A percentile compares a stretch with the other conserved stretches of the same genome.
Evolutionary conservation across 495 filamentous ascomycete species (phyloP).

Genomic region (Neurospora africana): DNA sequence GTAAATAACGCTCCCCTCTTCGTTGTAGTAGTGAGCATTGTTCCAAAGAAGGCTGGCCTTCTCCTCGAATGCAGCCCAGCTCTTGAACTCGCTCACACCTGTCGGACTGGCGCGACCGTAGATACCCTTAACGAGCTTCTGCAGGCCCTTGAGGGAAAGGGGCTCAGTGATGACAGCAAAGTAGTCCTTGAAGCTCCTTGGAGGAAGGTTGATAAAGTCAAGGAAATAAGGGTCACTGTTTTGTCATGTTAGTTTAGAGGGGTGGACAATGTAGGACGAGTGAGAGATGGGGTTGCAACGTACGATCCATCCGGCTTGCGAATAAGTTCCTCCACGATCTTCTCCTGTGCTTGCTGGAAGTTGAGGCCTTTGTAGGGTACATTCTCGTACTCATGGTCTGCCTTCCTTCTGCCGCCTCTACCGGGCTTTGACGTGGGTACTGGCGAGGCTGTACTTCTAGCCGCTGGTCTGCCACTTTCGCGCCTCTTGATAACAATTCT

Average conservation of each 20-base stretch:
- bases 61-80: constrained; percentile 70
- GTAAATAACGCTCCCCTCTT: constrained; percentile 73
- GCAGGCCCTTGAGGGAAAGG: constrained; percentile 56
- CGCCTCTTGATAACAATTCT: constrained; percentile 23
- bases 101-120: constrained; percentile 54
- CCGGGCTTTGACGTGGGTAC: constrained; percentile 3
- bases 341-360: constrained; percentile 74
- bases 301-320: constrained; percentile 51
- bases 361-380: constrained; percentile 50
- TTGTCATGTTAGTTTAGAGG: constrained; percentile 24
- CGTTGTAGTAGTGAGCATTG: constrained; percentile 82
- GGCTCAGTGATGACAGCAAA: constrained; percentile 66
- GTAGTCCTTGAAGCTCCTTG: constrained; percentile 57
- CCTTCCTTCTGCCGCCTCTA: constrained; percentile 19
- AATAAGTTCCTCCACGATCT: constrained; percentile 60
- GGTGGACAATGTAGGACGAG: not conserved
- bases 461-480: constrained; percentile 17
- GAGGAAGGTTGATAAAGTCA: constrained; percentile 57
- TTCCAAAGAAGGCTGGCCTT: constrained; percentile 69
- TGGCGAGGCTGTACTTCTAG: not conserved
- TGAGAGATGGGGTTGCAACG: constrained; percentile 19
- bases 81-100: constrained; percentile 60
- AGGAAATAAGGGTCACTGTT: constrained; percentile 43
- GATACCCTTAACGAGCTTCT: constrained; percentile 59
- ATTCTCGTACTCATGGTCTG: constrained; percentile 42